Evolutionary conservation across 805 yeast genomes (phyloP).

Genomic region (Komagataella ulmi): DNA sequence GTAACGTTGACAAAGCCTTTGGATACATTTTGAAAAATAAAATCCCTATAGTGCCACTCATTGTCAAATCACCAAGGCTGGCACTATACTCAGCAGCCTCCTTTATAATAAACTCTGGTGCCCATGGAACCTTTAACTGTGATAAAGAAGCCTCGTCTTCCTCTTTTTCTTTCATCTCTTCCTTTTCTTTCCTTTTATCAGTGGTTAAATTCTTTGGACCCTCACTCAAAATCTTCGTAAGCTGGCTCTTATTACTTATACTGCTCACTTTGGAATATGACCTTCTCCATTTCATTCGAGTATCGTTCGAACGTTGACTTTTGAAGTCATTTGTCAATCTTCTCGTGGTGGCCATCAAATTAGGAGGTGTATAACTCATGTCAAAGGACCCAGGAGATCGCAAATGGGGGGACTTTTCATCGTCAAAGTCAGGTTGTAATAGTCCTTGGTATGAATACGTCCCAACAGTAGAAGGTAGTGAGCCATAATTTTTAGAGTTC

Average conservation of each 20-base stretch:
- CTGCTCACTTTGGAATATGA: slow-evolving; percentile 9
- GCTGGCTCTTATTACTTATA: slow-evolving; percentile 10
- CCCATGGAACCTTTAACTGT: slow-evolving; percentile 36
- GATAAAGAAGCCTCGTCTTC: not conserved
- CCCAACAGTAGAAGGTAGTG: slow-evolving; percentile 1
- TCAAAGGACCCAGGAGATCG: not conserved
- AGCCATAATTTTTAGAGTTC: not conserved
- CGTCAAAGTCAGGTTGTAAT: slow-evolving; percentile 18
- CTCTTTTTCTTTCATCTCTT: not conserved
- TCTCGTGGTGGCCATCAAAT: not conserved
- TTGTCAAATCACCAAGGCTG: slow-evolving; percentile 49
- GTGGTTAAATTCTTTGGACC: slow-evolving; percentile 5
- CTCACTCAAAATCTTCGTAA: slow-evolving; percentile 13
- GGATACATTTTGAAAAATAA: slow-evolving; percentile 34
- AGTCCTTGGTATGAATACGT: slow-evolving; percentile 8
- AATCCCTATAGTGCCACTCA: slow-evolving; percentile 43
- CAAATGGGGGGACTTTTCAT: slow-evolving; percentile 9
- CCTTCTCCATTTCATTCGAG: not conserved
- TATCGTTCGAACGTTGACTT: not conserved
- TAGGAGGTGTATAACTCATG: not conserved
- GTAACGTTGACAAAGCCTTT: slow-evolving; percentile 11
- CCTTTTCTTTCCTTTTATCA: not conserved
- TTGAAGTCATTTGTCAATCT: not conserved
- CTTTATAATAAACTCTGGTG: slow-evolving; percentile 31
- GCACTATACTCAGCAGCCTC: slow-evolving; percentile 42